Percentiles rank a stretch among this genome's conserved stretches.
phyloP scores from a whole-genome alignment of 805 yeast species.

The Candida maesae region DNA sequence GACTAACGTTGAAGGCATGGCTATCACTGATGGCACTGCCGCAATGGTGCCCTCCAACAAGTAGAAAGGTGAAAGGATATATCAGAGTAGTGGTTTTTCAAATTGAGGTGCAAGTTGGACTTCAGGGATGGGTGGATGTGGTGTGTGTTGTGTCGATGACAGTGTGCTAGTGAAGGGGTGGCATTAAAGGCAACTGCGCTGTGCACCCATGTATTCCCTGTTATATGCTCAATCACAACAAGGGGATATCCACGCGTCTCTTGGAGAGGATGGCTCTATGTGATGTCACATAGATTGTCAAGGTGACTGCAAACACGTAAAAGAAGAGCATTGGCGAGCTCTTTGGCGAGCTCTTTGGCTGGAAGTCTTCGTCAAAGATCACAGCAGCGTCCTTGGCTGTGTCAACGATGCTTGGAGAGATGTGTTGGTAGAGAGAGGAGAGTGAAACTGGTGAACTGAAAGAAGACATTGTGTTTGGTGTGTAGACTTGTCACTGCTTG shows the following conservation, averaged over 20 bases:
- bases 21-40: too few relatives aligned
- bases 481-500: too few relatives aligned
- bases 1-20: too few relatives aligned
- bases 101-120: too few relatives aligned
- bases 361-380: conserved; percentile 6
- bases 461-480: neutral
- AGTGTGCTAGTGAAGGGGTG: too few relatives aligned
- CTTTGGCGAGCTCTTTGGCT: conserved; percentile 6
- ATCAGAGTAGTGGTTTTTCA: too few relatives aligned
- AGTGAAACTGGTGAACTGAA: neutral
- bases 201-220: too few relatives aligned
- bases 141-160: too few relatives aligned
- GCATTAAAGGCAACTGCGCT: too few relatives aligned
- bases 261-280: conserved; percentile 22
- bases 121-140: too few relatives aligned
- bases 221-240: conserved; percentile 20
- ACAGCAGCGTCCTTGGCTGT: conserved; percentile 86
- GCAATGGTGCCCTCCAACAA: too few relatives aligned
- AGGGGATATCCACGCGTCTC: conserved; percentile 25
- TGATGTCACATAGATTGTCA: conserved; percentile 16
- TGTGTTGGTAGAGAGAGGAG: neutral
- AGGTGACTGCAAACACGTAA: conserved; percentile 17
- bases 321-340: conserved; percentile 10
- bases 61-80: too few relatives aligned
- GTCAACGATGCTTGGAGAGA: conserved; percentile 90